Base-by-base conservation (phyloP, 441 rosid genomes). In the Francoa sonchifolia region DNA sequence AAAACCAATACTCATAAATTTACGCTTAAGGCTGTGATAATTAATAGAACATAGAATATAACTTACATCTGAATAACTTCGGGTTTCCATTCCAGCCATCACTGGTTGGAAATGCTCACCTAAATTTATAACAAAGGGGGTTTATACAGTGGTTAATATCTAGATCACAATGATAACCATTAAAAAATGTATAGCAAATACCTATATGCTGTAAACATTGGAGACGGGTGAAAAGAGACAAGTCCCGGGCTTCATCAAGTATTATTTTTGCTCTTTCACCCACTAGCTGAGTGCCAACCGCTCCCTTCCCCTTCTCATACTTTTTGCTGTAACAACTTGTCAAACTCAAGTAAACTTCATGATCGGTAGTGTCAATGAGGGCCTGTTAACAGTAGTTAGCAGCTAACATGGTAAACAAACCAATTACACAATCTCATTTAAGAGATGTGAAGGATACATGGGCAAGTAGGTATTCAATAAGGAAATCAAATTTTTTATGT, bases 181-280 rank as follows among this genome's bases (percentile, higher is more conserved):
- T n/a, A n/a, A n/a, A n/a, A n/a, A n/a, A n/a, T n/a, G n/a, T n/a
- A n/a, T n/a, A 2, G 20, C 25, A 47, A 36, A 38, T 55, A 90
- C 99, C 99, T 36, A 90, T 73, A 66, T 90, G 85, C 44, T 55
- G 76, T 51, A 79, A 70, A 47, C 99, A 90, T 43, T 78, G 88
- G 39, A 55, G 66, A 43, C 63, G 78, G 21, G 95, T 90, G 50
- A 70, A 76, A 57, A 86, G 82, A 31, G 69, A 68, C 65, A 74
- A 44, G 51, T 61, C 78, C 50, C 64, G 76, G 52, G 76, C 82
- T 76, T 90, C 99, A 33, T 83, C 86, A 31, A 86, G 86, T 49
- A 86, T 78, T 56, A 90, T 76, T 66, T 73, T 76, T 25, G 95
- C 83, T 54, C 99, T 70, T 76, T 80, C 96, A 47, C 83, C 75